phyloP scores from a whole-genome alignment of 345 rosid species.

The Viola odorata region DNA sequence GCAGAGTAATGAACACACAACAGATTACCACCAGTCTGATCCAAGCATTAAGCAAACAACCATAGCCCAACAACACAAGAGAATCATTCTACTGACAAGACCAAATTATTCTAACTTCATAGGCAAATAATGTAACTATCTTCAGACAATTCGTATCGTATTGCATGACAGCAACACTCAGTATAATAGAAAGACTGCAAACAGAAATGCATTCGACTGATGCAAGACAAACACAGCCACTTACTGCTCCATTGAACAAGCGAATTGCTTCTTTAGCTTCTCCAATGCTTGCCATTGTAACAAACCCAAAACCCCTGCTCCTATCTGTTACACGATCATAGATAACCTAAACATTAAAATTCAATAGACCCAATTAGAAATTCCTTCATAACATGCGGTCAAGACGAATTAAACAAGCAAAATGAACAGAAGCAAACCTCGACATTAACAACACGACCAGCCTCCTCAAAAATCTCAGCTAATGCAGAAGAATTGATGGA shows the following conservation, averaged over 20 bases:
- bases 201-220: no score
- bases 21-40: no score
- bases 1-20: no score
- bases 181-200: no score
- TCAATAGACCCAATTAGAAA: slow-evolving; percentile 1
- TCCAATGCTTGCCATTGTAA: slow-evolving; percentile 63
- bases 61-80: no score
- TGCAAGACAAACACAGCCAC: slow-evolving; percentile 18
- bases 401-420: background rate
- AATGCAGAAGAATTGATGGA: slow-evolving; percentile 59
- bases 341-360: slow-evolving; percentile 45
- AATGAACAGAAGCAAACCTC: slow-evolving; percentile 40
- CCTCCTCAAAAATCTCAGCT: slow-evolving; percentile 56
- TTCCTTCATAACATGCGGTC: no score
- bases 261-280: slow-evolving; percentile 85
- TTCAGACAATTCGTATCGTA: no score
- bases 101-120: no score
- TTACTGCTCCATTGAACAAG: slow-evolving; percentile 73
- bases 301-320: slow-evolving; percentile 96
- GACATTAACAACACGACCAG: slow-evolving; percentile 61
- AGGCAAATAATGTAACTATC: no score
- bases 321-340: slow-evolving; percentile 77
- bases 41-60: no score
- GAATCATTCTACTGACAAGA: no score
- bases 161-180: no score